These are phyloP conservation scores for Globisporangium nunn DNA, from an alignment of 352 stramenopile species.

Conservation along the genomic window DNA sequence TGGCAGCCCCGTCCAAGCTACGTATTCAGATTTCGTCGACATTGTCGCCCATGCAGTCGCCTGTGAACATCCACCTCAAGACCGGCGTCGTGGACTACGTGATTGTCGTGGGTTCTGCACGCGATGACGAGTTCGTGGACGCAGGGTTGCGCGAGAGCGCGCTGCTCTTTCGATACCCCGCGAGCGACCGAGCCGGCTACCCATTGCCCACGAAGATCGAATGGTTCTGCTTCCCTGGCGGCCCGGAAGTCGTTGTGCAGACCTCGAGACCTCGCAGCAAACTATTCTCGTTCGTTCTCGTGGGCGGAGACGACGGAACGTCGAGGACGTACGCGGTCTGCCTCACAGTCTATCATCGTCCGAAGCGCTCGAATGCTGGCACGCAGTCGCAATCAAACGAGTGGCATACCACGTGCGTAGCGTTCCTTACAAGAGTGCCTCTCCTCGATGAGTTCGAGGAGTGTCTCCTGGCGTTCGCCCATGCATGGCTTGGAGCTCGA, in stretches of 20 bases:
- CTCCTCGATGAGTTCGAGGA: constrained; percentile 43
- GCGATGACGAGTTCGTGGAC: constrained; percentile 1
- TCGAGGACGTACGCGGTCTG: constrained; percentile 67
- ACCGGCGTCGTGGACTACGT: constrained; percentile 74
- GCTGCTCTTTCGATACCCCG: constrained; percentile 61
- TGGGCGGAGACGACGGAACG: constrained; percentile 65
- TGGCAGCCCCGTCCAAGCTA: constrained; percentile 10
- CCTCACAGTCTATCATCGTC: constrained; percentile 59
- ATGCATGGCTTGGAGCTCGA: constrained; percentile 32
- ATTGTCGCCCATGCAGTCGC: constrained; percentile 3
- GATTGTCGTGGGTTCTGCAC: constrained; percentile 46
- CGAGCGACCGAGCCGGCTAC: constrained; percentile 42
- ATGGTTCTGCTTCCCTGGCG: constrained; percentile 83
- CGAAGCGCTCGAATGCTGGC: constrained; percentile 4
- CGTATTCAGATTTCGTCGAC: constrained; percentile 7
- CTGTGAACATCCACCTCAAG: constrained; percentile 29
- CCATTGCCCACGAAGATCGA: constrained; percentile 82
- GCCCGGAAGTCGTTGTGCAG: constrained; percentile 51
- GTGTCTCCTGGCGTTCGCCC: constrained; percentile 50
- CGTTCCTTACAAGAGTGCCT: constrained; percentile 64
- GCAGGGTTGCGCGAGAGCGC: constrained; percentile 32
- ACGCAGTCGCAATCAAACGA: constrained; percentile 13
- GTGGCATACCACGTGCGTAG: constrained; percentile 66
- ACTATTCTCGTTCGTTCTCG: constrained; percentile 75
- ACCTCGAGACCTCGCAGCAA: constrained; percentile 34